phyloP scores from a whole-genome alignment of 805 yeast genomes.

The Saccharomycopsis babjevae region DNA sequence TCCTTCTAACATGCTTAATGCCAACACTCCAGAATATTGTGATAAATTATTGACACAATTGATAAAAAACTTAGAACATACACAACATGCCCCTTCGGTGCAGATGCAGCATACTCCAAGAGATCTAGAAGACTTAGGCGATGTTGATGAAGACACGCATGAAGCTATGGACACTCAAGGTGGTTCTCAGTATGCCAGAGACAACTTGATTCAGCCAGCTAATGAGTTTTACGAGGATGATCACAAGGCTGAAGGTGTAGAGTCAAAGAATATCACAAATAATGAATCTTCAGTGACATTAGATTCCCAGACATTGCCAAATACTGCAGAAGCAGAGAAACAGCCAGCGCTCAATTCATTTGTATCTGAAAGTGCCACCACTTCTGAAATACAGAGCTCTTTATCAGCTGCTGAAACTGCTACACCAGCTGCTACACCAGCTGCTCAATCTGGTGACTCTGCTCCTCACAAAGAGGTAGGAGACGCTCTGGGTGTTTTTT shows the following conservation, averaged over 20 bases:
- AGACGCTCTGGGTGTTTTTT: too few relatives aligned
- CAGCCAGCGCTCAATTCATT: background rate
- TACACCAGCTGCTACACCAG: background rate
- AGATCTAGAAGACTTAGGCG: constrained; percentile 80
- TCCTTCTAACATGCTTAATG: constrained; percentile 94
- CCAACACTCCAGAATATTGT: constrained; percentile 85
- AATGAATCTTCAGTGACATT: background rate
- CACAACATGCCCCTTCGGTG: constrained; percentile 96
- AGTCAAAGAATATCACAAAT: constrained; percentile 10
- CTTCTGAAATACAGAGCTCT: too few relatives aligned
- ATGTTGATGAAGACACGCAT: constrained; percentile 73
- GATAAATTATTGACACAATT: constrained; percentile 75
- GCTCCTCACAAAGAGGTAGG: too few relatives aligned
- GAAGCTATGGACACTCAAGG: constrained; percentile 83
- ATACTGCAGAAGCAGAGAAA: background rate
- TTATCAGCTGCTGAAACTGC: background rate
- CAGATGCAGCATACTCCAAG: constrained; percentile 84
- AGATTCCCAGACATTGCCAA: background rate
- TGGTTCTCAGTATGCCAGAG: constrained; percentile 80
- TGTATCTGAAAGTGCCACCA: background rate
- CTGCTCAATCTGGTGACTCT: too few relatives aligned
- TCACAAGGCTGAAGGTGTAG: constrained; percentile 33
- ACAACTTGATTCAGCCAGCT: constrained; percentile 56
- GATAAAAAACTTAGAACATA: constrained; percentile 67
- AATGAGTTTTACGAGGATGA: constrained; percentile 72